phyloP scores from a whole-genome alignment of 305 asterid species.

The Caryopteris hybrid region DNA sequence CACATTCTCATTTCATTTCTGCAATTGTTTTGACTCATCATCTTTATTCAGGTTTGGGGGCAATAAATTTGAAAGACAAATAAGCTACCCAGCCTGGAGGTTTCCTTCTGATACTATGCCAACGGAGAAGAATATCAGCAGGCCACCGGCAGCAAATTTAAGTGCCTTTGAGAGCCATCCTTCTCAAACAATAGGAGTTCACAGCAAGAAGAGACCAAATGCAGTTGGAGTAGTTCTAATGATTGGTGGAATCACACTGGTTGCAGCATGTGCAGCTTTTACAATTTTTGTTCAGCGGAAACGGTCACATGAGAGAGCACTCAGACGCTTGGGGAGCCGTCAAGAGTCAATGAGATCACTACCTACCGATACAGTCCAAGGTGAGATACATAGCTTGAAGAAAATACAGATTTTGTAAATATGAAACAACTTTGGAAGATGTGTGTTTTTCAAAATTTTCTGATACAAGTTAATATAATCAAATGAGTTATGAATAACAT shows the following conservation, averaged over 20 bases:
- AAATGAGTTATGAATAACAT: not conserved
- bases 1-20: not conserved
- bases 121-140: constrained; percentile 43
- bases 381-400: constrained; percentile 20
- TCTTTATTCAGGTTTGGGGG: constrained; percentile 66
- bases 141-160: constrained; percentile 60
- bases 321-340: constrained; percentile 28
- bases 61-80: constrained; percentile 50
- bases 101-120: constrained; percentile 62
- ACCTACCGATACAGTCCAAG: constrained; percentile 40
- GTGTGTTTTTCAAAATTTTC: too few relatives aligned
- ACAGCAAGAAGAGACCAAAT: constrained; percentile 35
- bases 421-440: too few relatives aligned
- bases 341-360: constrained; percentile 43
- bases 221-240: constrained; percentile 35
- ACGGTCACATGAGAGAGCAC: constrained; percentile 21
- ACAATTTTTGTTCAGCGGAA: constrained; percentile 26
- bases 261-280: constrained; percentile 51
- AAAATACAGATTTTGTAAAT: not conserved
- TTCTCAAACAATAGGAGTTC: constrained; percentile 25
- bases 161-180: constrained; percentile 64
- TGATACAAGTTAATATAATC: too few relatives aligned
- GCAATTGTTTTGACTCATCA: constrained; percentile 7
- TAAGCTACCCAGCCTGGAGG: constrained; percentile 71
- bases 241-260: constrained; percentile 46